phyloP scores from a whole-genome alignment of 345 rosid genomes.

The Brassica juncea region DNA sequence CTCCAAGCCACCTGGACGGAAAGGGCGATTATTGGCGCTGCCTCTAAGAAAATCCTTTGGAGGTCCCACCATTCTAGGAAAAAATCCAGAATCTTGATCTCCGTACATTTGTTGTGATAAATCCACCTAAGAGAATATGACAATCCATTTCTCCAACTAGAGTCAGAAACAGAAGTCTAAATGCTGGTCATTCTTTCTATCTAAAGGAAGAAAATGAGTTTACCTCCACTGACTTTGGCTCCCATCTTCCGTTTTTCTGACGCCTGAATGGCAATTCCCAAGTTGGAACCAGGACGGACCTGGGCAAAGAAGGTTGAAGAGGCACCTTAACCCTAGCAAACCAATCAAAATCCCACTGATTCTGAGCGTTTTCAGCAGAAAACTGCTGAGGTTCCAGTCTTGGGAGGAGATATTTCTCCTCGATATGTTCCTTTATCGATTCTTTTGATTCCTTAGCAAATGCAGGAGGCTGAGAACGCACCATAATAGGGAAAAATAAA shows the following conservation, averaged over 20 bases:
- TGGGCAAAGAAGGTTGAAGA: constrained; percentile 71
- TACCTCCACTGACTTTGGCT: constrained; percentile 62
- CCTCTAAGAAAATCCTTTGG: constrained; percentile 84
- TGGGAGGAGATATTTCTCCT: constrained; percentile 81
- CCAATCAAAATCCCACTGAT: constrained; percentile 98
- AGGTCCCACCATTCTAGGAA: constrained; percentile 63
- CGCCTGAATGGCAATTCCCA: constrained; percentile 92
- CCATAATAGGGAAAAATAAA: background rate
- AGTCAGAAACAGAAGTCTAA: constrained; percentile 34
- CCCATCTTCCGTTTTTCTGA: constrained; percentile 51
- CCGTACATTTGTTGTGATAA: constrained; percentile 68
- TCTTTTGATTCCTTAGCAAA: constrained; percentile 79
- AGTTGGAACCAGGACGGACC: constrained; percentile 67
- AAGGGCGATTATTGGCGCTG: constrained; percentile 89
- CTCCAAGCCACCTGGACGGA: constrained; percentile 93
- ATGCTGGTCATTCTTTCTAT: background rate
- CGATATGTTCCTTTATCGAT: constrained; percentile 75
- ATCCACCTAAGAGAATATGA: constrained; percentile 71
- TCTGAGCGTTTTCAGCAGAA: constrained; percentile 69
- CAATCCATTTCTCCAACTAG: constrained; percentile 39
- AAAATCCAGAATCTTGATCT: constrained; percentile 63
- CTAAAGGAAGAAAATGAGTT: background rate
- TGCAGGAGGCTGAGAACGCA: constrained; percentile 83
- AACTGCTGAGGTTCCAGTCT: constrained; percentile 70
- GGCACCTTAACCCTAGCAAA: constrained; percentile 76